These are phyloP conservation scores for Leishmania tarentolae DNA, from an alignment of 208 protist genomes.

Conservation along the genomic window DNA sequence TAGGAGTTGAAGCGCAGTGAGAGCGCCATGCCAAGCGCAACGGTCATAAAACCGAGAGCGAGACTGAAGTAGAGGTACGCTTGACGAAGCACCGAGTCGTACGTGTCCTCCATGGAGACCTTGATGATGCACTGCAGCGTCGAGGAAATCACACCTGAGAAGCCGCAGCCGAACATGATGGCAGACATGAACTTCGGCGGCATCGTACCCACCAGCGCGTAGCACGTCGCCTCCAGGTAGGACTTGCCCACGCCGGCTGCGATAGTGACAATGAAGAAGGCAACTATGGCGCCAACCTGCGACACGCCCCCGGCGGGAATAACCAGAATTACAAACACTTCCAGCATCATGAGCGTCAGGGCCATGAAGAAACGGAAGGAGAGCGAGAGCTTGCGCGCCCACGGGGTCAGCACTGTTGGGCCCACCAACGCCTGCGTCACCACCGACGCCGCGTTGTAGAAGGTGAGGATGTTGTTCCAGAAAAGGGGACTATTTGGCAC, in stretches of 20 bases:
- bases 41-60: slow-evolving; percentile 58
- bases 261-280: slow-evolving; percentile 71
- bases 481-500: slow-evolving; percentile 47
- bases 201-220: slow-evolving; percentile 80
- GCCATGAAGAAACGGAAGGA: slow-evolving; percentile 52
- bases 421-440: slow-evolving; percentile 67
- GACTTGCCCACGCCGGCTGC: slow-evolving; percentile 68
- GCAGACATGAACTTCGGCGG: slow-evolving; percentile 84
- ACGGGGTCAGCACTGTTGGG: slow-evolving; percentile 65
- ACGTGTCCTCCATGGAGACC: slow-evolving; percentile 56
- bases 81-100: slow-evolving; percentile 45
- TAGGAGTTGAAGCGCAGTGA: slow-evolving; percentile 65
- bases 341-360: slow-evolving; percentile 62
- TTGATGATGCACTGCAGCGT: slow-evolving; percentile 88
- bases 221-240: slow-evolving; percentile 85
- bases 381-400: slow-evolving; percentile 56
- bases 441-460: slow-evolving; percentile 78
- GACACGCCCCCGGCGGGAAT: slow-evolving; percentile 53
- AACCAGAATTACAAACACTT: slow-evolving; percentile 66
- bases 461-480: slow-evolving; percentile 80
- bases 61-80: slow-evolving; percentile 85
- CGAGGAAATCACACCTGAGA: slow-evolving; percentile 70
- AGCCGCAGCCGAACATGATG: slow-evolving; percentile 87
- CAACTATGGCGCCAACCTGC: slow-evolving; percentile 54
- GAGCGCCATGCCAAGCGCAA: slow-evolving; percentile 55